Base-by-base conservation (phyloP, 2,329 filamentous ascomycete genomes). In the Monosporascus sp. region DNA sequence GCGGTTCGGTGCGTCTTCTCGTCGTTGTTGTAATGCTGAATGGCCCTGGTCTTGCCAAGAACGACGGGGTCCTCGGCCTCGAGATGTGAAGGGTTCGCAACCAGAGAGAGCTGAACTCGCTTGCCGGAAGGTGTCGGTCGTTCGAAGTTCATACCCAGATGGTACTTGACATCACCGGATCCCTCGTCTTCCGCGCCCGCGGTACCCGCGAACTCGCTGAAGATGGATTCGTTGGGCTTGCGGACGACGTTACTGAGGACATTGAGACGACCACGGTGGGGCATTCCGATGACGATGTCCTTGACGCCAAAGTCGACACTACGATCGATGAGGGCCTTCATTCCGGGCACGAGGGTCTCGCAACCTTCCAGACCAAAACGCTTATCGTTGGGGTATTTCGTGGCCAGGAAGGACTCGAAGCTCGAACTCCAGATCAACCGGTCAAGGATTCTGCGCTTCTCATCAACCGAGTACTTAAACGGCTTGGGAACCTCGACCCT, bases 111-210 rank as follows among this genome's bases (percentile, higher is more conserved):
- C 78, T 99, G 94, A n/a, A 99, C 94, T 60, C 94, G 94, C 83
- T 97, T 97, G 65, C 94, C 94, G 44, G 93, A 97, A 54, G 94
- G 94, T 9, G 94, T 99, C 51, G 94, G 94, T 59, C 94, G 90
- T 79, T 99, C 94, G 64, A 99, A 99, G 80, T 99, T 99, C 94
- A 99, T 99, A 70, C 94, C 94, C 67, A 99, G 79, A 78, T 99
- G 94, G 78, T 99, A 99, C 77, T 99, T 99, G 74, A 99, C 94
- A 72, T 99, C 94, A 66, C 94, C 94, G 54, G 94, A 97, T 55
- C 94, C 94, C 76, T 99, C 93, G 63, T 97, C 94, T 63, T 89
- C 88, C 52, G 90, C 89, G 68, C 90, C 90, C 22, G 88, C 78
- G 47, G 88, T 90, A 64, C 94, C 94, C 58, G 90, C 89, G 67